Evolutionary conservation across 352 stramenopile genomes (phyloP).

Genomic region (Plasmopara viticola): DNA sequence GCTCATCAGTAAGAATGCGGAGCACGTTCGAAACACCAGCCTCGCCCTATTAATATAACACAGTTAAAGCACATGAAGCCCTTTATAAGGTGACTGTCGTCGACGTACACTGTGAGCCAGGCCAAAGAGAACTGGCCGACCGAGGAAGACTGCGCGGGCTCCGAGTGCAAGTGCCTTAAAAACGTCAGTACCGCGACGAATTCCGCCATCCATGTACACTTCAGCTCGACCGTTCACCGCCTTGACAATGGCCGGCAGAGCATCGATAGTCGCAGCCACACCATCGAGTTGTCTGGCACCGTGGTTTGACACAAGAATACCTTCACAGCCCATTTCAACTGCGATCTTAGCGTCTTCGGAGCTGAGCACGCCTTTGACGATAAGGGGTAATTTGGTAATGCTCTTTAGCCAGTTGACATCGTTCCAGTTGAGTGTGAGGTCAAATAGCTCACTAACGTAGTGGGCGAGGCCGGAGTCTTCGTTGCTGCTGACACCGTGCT

Average conservation of each 20-base stretch:
- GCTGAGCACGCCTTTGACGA: constrained; percentile 93
- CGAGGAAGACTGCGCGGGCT: constrained; percentile 92
- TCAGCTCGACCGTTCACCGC: constrained; percentile 79
- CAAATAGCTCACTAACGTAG: constrained; percentile 84
- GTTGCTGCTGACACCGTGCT: constrained; percentile 46
- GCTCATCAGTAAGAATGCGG: constrained; percentile 87
- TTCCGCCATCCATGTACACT: constrained; percentile 92
- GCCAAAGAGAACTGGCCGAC: constrained; percentile 92
- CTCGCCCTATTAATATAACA: constrained; percentile 48
- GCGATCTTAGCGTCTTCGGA: constrained; percentile 89
- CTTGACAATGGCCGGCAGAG: constrained; percentile 84
- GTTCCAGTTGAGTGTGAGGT: constrained; percentile 92
- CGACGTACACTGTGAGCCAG: constrained; percentile 79
- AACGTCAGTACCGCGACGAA: constrained; percentile 93
- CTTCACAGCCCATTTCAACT: constrained; percentile 86
- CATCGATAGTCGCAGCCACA: constrained; percentile 88
- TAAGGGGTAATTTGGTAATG: constrained; percentile 87
- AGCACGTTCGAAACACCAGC: constrained; percentile 84
- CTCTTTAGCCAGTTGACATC: constrained; percentile 90
- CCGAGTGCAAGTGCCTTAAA: constrained; percentile 90
- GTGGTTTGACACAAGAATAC: constrained; percentile 92
- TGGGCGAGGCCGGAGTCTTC: constrained; percentile 25
- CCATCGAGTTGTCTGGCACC: constrained; percentile 90
- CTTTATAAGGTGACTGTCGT: neutral
- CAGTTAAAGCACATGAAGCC: neutral